A percentile compares a stretch with the other conserved stretches of the same genome.
These are phyloP conservation scores for Schwanniomyces polymorphus DNA, from an alignment of 805 yeast species.

Conservation along the genomic window DNA sequence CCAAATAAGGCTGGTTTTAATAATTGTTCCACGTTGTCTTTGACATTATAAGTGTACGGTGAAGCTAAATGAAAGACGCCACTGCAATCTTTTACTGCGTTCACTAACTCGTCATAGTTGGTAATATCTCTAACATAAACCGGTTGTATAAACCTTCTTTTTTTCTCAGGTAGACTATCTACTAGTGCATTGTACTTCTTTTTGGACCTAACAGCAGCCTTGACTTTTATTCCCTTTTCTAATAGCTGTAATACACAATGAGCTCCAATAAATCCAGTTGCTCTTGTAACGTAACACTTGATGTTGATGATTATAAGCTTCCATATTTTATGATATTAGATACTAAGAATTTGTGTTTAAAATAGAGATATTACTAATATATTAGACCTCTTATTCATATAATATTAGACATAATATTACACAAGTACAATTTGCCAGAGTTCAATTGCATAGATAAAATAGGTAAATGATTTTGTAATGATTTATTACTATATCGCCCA, in stretches of 20 bases:
- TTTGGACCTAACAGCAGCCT: conserved; percentile 1
- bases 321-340: not conserved
- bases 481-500: too few species aligned
- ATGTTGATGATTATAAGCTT: not conserved
- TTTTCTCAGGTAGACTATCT: not conserved
- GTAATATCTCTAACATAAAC: conserved; percentile 1
- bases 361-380: too few species aligned
- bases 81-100: conserved; percentile 15
- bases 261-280: conserved; percentile 18
- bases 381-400: too few species aligned
- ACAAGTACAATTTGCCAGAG: too few species aligned
- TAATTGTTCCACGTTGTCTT: conserved; percentile 44
- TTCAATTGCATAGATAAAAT: too few species aligned
- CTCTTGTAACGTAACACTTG: conserved; percentile 16
- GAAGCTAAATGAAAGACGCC: conserved; percentile 47
- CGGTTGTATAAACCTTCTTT: not conserved
- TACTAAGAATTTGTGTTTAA: not conserved
- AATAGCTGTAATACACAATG: conserved; percentile 13
- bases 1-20: conserved; percentile 52
- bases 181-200: conserved; percentile 4
- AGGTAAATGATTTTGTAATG: too few species aligned
- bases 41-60: conserved; percentile 43
- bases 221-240: conserved; percentile 1
- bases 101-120: conserved; percentile 1
- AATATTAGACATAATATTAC: too few species aligned